Base-by-base conservation (phyloP, 1,284 basidiomycete genomes). In the Cutaneotrichosporon sp. region DNA sequence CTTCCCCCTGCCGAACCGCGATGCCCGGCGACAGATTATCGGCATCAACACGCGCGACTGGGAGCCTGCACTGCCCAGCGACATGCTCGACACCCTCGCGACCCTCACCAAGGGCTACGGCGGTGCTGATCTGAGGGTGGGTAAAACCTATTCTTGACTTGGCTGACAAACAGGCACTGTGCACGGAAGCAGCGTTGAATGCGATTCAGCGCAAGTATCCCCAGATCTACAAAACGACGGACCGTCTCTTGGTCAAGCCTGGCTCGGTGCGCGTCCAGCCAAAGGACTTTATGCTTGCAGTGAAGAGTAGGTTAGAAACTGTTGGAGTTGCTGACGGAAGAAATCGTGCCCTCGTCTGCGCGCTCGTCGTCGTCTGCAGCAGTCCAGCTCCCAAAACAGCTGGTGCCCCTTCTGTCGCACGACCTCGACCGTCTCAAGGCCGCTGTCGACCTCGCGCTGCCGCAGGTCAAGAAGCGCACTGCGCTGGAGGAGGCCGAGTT, bases 81-180 rank as follows among this genome's bases (percentile, higher is more conserved):
- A 78, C 58, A 81, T 85, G 60, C 76, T 84, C 44, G 80, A 81
- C 52, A 84, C 87, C 12, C 76, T 98, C 45, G 90, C 93, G 0
- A 86, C 85, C 66, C 76, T 96, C 51, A 98, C 96, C 4, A 98
- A 97, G 74, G 96, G 96, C 0, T 99, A 97, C 70, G 96, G 91
- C 36, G 96, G 96, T 68, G 96, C 96, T 30, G 96, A 99, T 78
- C 72, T 98, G 55, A 79, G 96, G 73, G 91, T 91, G 61, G 7
- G 26, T 30, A 30, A 30, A 30, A 61, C 86, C 79, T 14, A 45
- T 34, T 17, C 10, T 47, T 40, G 44, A 42, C 22, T 35, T 23
- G n/a, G 21, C 35, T 48, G 33, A 46, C 26, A 43, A 17, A 4
- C 66, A 93, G 88, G 92, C 92, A 0, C 76, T 97, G 8, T 94